Base-by-base conservation (phyloP, 2,329 filamentous ascomycete species). In the Stachybotrys elegans region DNA sequence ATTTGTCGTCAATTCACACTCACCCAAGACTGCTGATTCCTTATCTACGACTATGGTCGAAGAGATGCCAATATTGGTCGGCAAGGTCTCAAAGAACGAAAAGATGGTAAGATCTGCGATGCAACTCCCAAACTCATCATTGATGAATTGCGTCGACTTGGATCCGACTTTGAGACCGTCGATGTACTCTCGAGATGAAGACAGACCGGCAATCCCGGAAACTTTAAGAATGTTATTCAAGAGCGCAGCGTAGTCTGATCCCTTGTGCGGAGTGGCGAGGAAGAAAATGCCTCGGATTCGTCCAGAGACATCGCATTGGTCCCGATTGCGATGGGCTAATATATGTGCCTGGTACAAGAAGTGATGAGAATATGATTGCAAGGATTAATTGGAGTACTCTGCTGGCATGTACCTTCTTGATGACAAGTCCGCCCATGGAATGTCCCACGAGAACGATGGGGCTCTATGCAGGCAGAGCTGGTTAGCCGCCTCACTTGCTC, bases 1-100 rank as follows among this genome's bases (percentile, higher is more conserved):
- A 16, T 39, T 38, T 34, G 11, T 19, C 35, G n/a, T 6, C 7
- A 11, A 21, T 25, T 7, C 6, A 22, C 5, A 37, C 22, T 42
- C 48, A 54, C 59, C 61, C 22, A 66, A 44, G 19, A 60, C 50
- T n/a, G 63, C 61, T 1, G 62, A 66, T 7, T 51, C 45, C 39
- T 54, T 62, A 11, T 63, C 53, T 2, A 66, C 61, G 16, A 66
- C 53, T 5, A 63, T 32, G 11, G 35, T 38, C 5, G 53, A 58
- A 4, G 45, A 40, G 16, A 53, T 12, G 9, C 36, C 36, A 6
- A 60, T 17, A 16, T 48, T 58, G 22, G 48, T 61, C 21, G 50
- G 43, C 4, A 61, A 22, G 2, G 62, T 65, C 43, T 66, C 62
- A 31, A 58, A 67, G 44, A 66, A 67, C 0, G 64, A 66, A 39